These are phyloP conservation scores for Dioscorea cayenensis DNA, from an alignment of 116 monocot species.

Conservation along the genomic window DNA sequence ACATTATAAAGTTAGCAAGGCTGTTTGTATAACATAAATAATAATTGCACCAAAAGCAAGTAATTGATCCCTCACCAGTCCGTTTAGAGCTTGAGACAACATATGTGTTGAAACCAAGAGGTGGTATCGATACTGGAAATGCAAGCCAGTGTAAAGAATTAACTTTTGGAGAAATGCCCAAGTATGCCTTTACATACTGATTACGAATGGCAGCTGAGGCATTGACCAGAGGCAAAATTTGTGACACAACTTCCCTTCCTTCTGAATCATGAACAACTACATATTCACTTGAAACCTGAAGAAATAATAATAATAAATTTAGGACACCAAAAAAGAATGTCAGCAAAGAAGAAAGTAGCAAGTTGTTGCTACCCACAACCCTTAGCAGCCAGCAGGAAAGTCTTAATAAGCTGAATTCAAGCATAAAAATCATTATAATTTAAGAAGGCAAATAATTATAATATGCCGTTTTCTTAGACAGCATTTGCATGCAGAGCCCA, in stretches of 20 bases:
- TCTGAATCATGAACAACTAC: conserved; percentile 71
- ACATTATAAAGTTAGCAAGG: not conserved
- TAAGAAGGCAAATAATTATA: too few species aligned
- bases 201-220: conserved; percentile 35
- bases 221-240: conserved; percentile 59
- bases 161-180: conserved; percentile 37
- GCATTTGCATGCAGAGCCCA: too few species aligned
- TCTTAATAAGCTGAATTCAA: too few species aligned
- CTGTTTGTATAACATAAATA: not conserved
- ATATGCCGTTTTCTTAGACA: too few species aligned
- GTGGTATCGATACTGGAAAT: conserved; percentile 81
- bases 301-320: conserved; percentile 6
- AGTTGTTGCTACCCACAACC: not conserved
- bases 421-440: too few species aligned
- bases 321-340: not conserved
- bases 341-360: not conserved
- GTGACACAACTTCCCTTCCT: conserved; percentile 72
- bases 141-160: conserved; percentile 86
- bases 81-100: conserved; percentile 45
- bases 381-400: not conserved
- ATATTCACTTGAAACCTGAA: conserved; percentile 64
- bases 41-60: not conserved
- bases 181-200: conserved; percentile 67
- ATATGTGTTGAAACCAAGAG: conserved; percentile 92
- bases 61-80: conserved; percentile 33